A percentile compares a stretch with the other conserved stretches of the same genome.
Conservation (phyloP, 495 filamentous ascomycete genomes). For the Talaromyces ruber region DNA sequence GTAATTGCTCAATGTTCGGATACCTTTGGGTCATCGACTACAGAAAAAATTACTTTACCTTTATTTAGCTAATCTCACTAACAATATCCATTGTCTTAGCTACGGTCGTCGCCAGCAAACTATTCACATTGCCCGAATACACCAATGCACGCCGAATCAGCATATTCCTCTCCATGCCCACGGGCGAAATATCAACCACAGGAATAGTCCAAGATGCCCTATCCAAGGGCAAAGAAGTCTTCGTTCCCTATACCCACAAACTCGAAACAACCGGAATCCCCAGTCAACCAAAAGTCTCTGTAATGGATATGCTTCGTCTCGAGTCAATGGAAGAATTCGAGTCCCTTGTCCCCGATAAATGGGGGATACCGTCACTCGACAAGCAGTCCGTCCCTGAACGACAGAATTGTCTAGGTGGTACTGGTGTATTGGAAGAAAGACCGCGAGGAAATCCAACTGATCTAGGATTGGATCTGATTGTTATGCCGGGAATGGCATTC, state of each 20-base stretch:
- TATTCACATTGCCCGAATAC: conserved; percentile 60
- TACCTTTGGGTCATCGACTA: neutral
- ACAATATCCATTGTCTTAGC: conserved; percentile 34
- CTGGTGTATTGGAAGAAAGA: conserved; percentile 16
- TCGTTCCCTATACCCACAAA: conserved; percentile 80
- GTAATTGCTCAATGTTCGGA: conserved; percentile 58
- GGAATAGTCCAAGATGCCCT: conserved; percentile 75
- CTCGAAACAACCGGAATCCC: conserved; percentile 25
- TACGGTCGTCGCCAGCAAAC: conserved; percentile 40
- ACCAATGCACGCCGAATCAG: conserved; percentile 63
- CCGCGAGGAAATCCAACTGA: conserved; percentile 14
- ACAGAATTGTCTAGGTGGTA: conserved; percentile 59
- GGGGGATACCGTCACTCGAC: conserved; percentile 84
- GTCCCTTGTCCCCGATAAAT: conserved; percentile 63
- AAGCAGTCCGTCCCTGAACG: conserved; percentile 50
- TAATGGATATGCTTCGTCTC: conserved; percentile 93
- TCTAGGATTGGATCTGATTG: conserved; percentile 70
- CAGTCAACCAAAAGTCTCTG: conserved; percentile 38
- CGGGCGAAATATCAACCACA: conserved; percentile 72
- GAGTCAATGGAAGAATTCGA: conserved; percentile 65
- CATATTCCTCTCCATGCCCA: conserved; percentile 89
- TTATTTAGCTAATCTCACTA: neutral
- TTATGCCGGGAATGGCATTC: conserved; percentile 93
- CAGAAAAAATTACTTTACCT: too few relatives aligned
- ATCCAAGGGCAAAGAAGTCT: conserved; percentile 68